Base-by-base conservation (phyloP, 2,329 filamentous ascomycete genomes). In the Fusarium kyushuense region DNA sequence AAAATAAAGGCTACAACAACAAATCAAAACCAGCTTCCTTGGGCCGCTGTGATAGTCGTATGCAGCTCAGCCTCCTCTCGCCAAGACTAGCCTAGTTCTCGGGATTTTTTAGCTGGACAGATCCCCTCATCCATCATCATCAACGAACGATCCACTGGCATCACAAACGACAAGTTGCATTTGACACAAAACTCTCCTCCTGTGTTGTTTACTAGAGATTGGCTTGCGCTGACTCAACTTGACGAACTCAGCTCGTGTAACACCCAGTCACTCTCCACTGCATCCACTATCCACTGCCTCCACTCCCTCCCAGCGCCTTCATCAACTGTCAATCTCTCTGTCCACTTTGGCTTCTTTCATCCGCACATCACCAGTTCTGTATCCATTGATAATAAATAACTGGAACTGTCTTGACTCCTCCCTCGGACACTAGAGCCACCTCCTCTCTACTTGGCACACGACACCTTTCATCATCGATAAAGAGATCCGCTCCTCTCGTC, bases 381-480 rank as follows among this genome's bases (percentile, higher is more conserved):
- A 41, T 64, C 58, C 58, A 54, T 65, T 54, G 53, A 53, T 35
- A 57, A 25, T 30, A 54, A 57, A 25, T 30, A 54, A 48, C 30
- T 38, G 27, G 51, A 41, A 33, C 32, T 27, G 47, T 29, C 13
- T 49, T 60, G 46, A 29, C 66, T 62, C 55, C 61, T 69, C 66
- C 63, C 49, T 69, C 36, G 36, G 47, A 63, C 64, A 52, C 70
- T 72, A 72, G 57, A 71, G 54, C 67, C 70, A 63, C 67, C 56
- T 70, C 68, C 45, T 54, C 52, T 57, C 27, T 27, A 53, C 69
- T 69, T 70, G 64, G 71, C 67, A 63, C 55, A 74, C 72, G 70
- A 67, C 67, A 69, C 52, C 54, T 62, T 67, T 69, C 70, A 74
- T 70, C 69, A 71, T 72, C 70, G 72, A 74, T 74, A 73, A 74